Conservation (phyloP, 495 filamentous ascomycete species). For the Aspergillus ostianus region DNA sequence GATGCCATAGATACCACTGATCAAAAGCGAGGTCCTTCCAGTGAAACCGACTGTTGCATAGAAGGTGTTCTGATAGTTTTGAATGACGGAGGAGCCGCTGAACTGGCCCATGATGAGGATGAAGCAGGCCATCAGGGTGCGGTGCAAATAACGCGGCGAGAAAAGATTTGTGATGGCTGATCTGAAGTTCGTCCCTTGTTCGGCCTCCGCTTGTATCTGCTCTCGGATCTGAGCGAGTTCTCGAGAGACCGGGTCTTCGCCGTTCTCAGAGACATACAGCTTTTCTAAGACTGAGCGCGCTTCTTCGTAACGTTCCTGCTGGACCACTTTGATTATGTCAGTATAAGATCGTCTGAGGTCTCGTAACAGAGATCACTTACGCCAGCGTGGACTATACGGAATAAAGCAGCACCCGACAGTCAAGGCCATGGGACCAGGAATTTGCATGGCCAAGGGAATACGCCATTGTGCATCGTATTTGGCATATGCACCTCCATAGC, state of each 20-base stretch:
- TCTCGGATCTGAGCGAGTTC: slow-evolving; percentile 18
- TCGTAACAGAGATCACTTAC: slow-evolving; percentile 5
- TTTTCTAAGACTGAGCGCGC: slow-evolving; percentile 13
- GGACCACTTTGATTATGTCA: slow-evolving; percentile 10
- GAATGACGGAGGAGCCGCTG: slow-evolving; percentile 22
- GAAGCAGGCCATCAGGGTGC: slow-evolving; percentile 19
- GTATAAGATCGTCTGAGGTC: neutral
- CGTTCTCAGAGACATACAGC: slow-evolving; percentile 5
- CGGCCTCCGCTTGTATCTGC: slow-evolving; percentile 15
- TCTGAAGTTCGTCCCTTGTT: slow-evolving; percentile 6
- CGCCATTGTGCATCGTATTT: slow-evolving; percentile 12
- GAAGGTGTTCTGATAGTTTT: slow-evolving; percentile 22
- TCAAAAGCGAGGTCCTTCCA: slow-evolving; percentile 20
- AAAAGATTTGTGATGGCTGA: slow-evolving; percentile 7
- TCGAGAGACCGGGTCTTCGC: slow-evolving; percentile 11
- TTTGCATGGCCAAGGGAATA: slow-evolving; percentile 17
- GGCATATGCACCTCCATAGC: slow-evolving; percentile 13
- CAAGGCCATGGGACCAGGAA: slow-evolving; percentile 22
- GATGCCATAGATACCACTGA: slow-evolving; percentile 23
- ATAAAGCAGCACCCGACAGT: slow-evolving; percentile 21
- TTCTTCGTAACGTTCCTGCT: slow-evolving; percentile 17
- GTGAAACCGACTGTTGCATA: slow-evolving; percentile 21
- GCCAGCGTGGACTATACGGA: slow-evolving; percentile 21
- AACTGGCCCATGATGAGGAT: slow-evolving; percentile 23
- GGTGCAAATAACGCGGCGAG: slow-evolving; percentile 13